A percentile compares a stretch with the other conserved stretches of the same genome.
phyloP scores from a whole-genome alignment of 2,329 filamentous ascomycete species.

The Raffaelea albimanens region DNA sequence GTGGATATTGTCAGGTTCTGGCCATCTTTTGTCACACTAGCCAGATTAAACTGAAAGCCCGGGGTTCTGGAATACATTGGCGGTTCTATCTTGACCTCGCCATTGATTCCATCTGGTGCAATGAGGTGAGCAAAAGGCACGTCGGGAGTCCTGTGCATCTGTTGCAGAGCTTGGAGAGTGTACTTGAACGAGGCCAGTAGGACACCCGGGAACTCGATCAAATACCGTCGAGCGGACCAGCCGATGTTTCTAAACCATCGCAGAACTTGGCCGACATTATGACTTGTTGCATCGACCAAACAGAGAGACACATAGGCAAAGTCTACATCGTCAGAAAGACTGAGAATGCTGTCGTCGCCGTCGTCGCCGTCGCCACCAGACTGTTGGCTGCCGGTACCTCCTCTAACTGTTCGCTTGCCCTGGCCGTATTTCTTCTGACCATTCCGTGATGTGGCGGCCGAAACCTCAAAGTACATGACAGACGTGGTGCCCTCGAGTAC shows the following conservation, averaged over 20 bases:
- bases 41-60: slow-evolving; percentile 40
- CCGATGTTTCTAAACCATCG: slow-evolving; percentile 20
- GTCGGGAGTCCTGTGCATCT: slow-evolving; percentile 31
- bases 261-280: slow-evolving; percentile 17
- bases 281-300: slow-evolving; percentile 15
- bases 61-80: slow-evolving; percentile 39
- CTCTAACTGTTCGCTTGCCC: neutral
- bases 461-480: neutral
- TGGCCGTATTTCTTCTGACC: no score
- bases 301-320: slow-evolving; percentile 7
- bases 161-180: slow-evolving; percentile 45
- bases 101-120: slow-evolving; percentile 17
- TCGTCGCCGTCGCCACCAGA: neutral
- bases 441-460: neutral
- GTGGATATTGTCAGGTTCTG: slow-evolving; percentile 6
- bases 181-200: slow-evolving; percentile 48
- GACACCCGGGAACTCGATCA: slow-evolving; percentile 55
- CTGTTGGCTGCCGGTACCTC: neutral
- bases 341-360: neutral
- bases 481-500: neutral
- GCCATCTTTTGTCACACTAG: slow-evolving; percentile 15
- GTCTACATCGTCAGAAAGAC: neutral
- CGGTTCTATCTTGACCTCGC: slow-evolving; percentile 22
- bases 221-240: slow-evolving; percentile 1
- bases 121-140: slow-evolving; percentile 42